phyloP scores from a whole-genome alignment of 192 early-diverging fungal species.

The Podochytrium sp. region DNA sequence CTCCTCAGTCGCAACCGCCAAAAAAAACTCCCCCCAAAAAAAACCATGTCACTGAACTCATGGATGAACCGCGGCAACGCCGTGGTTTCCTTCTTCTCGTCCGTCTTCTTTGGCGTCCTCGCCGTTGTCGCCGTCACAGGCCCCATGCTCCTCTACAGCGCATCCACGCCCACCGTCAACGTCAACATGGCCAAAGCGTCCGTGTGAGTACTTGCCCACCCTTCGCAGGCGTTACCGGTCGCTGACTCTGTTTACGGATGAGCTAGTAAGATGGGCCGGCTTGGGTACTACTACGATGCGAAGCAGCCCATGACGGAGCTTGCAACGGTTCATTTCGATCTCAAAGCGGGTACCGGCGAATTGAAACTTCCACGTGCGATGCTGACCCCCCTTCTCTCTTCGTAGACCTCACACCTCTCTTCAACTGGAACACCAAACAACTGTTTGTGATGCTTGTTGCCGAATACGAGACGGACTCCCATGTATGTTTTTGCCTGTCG shows the following conservation, averaged over 20 bases:
- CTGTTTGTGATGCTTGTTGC: slow-evolving; percentile 79
- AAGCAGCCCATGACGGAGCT: slow-evolving; percentile 60
- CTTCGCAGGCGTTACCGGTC: background rate
- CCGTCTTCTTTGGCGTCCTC: slow-evolving; percentile 61
- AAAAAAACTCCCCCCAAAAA: too few relatives aligned
- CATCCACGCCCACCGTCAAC: slow-evolving; percentile 36
- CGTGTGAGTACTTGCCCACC: slow-evolving; percentile 10
- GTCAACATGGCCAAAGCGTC: slow-evolving; percentile 54
- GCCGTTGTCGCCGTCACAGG: slow-evolving; percentile 57
- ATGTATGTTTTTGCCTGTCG: slow-evolving; percentile 53
- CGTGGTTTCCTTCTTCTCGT: slow-evolving; percentile 62
- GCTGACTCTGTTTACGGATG: background rate
- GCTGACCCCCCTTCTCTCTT: slow-evolving; percentile 1
- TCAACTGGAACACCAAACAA: slow-evolving; percentile 92
- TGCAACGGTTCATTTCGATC: slow-evolving; percentile 64
- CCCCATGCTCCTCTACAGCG: slow-evolving; percentile 38
- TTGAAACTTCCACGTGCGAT: background rate
- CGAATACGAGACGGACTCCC: slow-evolving; percentile 72
- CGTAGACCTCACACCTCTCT: slow-evolving; percentile 79
- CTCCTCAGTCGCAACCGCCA: too few relatives aligned
- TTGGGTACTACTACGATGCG: slow-evolving; percentile 42
- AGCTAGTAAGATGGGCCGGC: slow-evolving; percentile 36
- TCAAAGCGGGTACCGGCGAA: slow-evolving; percentile 68
- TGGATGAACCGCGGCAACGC: slow-evolving; percentile 53
- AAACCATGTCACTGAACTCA: slow-evolving; percentile 8